Percentiles rank a stretch among this genome's conserved stretches.
Evolutionary conservation across 2,329 filamentous ascomycete species (phyloP).

Genomic region (Cladophialophora yegresii): DNA sequence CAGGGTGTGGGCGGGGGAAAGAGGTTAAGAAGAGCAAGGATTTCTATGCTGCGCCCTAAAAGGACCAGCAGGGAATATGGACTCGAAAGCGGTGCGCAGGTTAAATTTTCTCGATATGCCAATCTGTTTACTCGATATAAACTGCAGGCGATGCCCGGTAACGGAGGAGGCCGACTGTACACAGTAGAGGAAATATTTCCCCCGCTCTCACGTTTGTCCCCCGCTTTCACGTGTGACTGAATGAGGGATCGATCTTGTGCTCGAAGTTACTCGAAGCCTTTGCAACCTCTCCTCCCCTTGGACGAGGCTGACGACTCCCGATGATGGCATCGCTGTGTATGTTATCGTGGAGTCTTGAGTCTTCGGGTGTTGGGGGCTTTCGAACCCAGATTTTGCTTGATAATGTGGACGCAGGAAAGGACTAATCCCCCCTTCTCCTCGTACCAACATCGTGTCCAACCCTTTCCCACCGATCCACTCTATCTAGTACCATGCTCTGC

Average conservation of each 20-base stretch:
- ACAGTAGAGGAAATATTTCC: not conserved
- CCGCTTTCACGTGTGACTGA: slow-evolving; percentile 1
- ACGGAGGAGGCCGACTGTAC: slow-evolving; percentile 9
- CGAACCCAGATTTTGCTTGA: not conserved
- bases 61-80: not conserved
- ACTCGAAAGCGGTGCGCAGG: not conserved
- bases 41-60: not conserved
- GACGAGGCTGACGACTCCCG: not conserved
- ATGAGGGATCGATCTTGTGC: not conserved
- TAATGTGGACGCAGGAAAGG: not conserved
- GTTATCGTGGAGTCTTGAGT: not conserved
- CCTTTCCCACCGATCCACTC: not conserved
- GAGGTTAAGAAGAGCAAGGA: not conserved
- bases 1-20: not conserved
- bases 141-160: not conserved
- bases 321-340: not conserved
- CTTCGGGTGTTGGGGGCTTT: not conserved
- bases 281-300: not conserved
- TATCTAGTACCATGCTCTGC: not conserved
- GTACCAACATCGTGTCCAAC: not conserved
- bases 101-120: not conserved
- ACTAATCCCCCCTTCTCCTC: no score
- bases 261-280: not conserved
- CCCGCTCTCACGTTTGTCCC: not conserved
- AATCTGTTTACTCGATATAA: slow-evolving; percentile 19